Evolutionary conservation across 306 rosid genomes (phyloP).

Genomic region (Quercus mongolica): DNA sequence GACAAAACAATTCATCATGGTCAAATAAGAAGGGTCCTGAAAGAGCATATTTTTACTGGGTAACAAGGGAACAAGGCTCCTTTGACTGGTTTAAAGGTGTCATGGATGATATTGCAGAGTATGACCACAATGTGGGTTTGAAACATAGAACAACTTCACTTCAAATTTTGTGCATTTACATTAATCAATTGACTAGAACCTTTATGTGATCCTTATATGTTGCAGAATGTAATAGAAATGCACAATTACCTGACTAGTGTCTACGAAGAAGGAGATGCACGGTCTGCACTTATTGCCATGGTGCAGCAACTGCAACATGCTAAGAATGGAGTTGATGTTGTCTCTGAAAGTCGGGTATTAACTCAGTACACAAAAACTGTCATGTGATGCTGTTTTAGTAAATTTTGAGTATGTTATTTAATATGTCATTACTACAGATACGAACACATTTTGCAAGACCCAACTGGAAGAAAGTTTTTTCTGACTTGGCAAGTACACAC

Average conservation of each 20-base stretch:
- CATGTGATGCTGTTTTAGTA: background rate
- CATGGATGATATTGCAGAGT: constrained; percentile 87
- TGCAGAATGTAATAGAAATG: constrained; percentile 86
- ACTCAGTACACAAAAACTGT: background rate
- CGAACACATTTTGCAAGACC: constrained; percentile 91
- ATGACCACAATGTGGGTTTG: constrained; percentile 64
- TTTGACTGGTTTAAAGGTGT: constrained; percentile 99
- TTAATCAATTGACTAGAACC: background rate
- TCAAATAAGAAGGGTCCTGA: constrained; percentile 42
- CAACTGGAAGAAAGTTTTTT: constrained; percentile 78
- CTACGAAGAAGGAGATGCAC: constrained; percentile 89
- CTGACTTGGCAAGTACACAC: constrained; percentile 43
- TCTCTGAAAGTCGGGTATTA: constrained; percentile 84
- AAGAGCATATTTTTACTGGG: constrained; percentile 95
- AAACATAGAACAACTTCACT: background rate
- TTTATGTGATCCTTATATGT: constrained; percentile 16
- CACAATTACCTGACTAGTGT: constrained; percentile 91
- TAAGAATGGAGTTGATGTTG: constrained; percentile 80
- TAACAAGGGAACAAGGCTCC: constrained; percentile 90
- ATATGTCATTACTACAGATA: constrained; percentile 49
- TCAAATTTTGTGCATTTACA: background rate
- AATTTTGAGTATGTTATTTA: background rate
- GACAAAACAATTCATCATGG: background rate
- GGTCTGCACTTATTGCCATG: constrained; percentile 88
- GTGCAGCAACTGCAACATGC: constrained; percentile 82